Percentiles rank a stretch among this genome's conserved stretches.
phyloP scores from a whole-genome alignment of 805 yeast species.

The Wickerhamomyces ciferrii region DNA sequence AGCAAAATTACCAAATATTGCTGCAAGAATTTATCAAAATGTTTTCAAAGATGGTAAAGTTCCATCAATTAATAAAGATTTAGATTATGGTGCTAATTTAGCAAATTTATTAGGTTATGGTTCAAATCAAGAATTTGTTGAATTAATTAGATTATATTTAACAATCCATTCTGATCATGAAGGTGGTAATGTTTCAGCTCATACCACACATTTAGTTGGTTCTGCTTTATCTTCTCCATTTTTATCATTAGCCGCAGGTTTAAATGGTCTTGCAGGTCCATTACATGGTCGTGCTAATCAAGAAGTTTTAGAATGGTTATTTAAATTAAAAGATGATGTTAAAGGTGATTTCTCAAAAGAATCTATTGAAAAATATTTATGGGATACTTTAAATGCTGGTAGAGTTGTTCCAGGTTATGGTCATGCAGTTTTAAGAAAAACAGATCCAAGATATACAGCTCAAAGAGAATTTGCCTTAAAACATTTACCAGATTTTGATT shows the following conservation, averaged over 20 bases:
- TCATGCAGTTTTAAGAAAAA: slow-evolving; percentile 82
- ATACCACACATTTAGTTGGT: slow-evolving; percentile 82
- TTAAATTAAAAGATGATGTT: slow-evolving; percentile 52
- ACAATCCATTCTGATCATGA: slow-evolving; percentile 86
- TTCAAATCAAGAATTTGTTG: slow-evolving; percentile 62
- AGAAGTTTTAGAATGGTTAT: slow-evolving; percentile 80
- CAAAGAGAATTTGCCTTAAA: slow-evolving; percentile 76
- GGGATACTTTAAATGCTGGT: slow-evolving; percentile 77
- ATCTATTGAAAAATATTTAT: slow-evolving; percentile 68
- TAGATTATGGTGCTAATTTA: slow-evolving; percentile 65
- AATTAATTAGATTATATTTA: slow-evolving; percentile 74
- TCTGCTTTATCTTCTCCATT: slow-evolving; percentile 77
- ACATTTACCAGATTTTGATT: slow-evolving; percentile 74
- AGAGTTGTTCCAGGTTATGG: slow-evolving; percentile 89
- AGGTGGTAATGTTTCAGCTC: slow-evolving; percentile 88
- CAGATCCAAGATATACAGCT: slow-evolving; percentile 85
- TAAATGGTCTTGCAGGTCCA: slow-evolving; percentile 85
- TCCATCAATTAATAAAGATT: slow-evolving; percentile 39
- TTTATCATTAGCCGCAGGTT: slow-evolving; percentile 75
- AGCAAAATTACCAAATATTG: slow-evolving; percentile 79
- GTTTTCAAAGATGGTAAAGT: slow-evolving; percentile 78
- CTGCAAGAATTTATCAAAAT: slow-evolving; percentile 81
- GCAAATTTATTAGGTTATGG: slow-evolving; percentile 55
- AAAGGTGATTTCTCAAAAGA: slow-evolving; percentile 64
- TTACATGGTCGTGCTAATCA: slow-evolving; percentile 86